A percentile compares a stretch with the other conserved stretches of the same genome.
phyloP scores from a whole-genome alignment of 179 eudicot genomes.

The Carnegiea gigantea region DNA sequence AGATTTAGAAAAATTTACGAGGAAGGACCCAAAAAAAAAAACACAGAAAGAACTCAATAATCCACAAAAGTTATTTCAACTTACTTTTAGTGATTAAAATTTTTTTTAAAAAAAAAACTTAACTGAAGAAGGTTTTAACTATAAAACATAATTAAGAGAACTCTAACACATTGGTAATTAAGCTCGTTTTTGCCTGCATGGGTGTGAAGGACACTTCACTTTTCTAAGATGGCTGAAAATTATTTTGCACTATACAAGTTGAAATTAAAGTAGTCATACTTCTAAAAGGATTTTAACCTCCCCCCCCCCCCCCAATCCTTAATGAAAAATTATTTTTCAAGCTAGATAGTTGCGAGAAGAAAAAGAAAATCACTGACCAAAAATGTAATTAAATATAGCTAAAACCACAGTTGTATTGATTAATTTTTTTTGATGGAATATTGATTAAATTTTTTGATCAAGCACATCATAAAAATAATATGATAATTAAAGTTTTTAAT shows the following conservation, averaged over 20 bases:
- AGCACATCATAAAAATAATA: not conserved
- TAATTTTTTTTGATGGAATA: not conserved
- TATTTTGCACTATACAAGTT: too few species aligned
- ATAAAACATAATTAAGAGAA: not conserved
- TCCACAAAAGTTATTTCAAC: not conserved
- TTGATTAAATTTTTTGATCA: not conserved
- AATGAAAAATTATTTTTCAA: too few species aligned
- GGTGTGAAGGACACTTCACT: not conserved
- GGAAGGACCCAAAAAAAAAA: too few species aligned
- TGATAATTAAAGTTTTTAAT: not conserved
- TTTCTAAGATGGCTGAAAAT: too few species aligned
- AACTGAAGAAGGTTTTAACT: not conserved
- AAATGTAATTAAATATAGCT: too few species aligned
- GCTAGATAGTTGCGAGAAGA: too few species aligned
- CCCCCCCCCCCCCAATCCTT: too few species aligned
- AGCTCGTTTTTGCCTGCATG: not conserved
- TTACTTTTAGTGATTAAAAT: not conserved
- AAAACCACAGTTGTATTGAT: not conserved
- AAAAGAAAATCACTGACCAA: too few species aligned
- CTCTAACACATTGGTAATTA: not conserved
- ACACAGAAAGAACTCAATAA: not conserved
- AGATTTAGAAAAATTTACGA: not conserved
- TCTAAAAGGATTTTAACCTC: too few species aligned
- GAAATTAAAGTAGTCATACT: too few species aligned
- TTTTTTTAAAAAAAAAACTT: too few species aligned